Percentiles rank a stretch among this genome's conserved stretches.
phyloP scores from a whole-genome alignment of 2,329 filamentous ascomycete species.

The Botryotinia globosa region DNA sequence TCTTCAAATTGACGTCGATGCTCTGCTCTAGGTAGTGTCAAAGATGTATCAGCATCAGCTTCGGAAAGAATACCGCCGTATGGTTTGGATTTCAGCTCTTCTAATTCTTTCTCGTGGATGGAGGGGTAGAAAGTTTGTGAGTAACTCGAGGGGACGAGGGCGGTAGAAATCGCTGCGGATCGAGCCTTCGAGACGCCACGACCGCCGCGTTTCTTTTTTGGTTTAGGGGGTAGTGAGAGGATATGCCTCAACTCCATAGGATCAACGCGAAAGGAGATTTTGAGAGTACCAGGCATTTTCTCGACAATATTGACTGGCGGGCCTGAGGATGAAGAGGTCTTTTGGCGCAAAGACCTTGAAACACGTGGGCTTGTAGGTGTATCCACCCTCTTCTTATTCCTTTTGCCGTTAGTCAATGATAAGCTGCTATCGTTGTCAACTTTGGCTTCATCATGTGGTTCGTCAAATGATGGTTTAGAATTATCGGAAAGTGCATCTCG shows the following conservation, averaged over 20 bases:
- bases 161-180: slow-evolving; percentile 37
- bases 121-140: slow-evolving; percentile 45
- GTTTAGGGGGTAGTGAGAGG: slow-evolving; percentile 55
- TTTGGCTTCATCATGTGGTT: slow-evolving; percentile 23
- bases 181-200: slow-evolving; percentile 43
- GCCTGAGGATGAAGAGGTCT: slow-evolving; percentile 43
- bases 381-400: slow-evolving; percentile 21
- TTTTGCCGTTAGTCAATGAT: slow-evolving; percentile 26
- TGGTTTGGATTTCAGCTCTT: slow-evolving; percentile 87
- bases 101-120: slow-evolving; percentile 83
- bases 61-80: slow-evolving; percentile 93
- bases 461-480: slow-evolving; percentile 23
- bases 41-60: slow-evolving; percentile 83
- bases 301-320: slow-evolving; percentile 43
- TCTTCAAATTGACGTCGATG: slow-evolving; percentile 87
- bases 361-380: slow-evolving; percentile 42
- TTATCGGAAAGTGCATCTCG: slow-evolving; percentile 28
- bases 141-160: slow-evolving; percentile 30
- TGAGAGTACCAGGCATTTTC: slow-evolving; percentile 40
- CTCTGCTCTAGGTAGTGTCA: slow-evolving; percentile 74
- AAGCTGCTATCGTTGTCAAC: slow-evolving; percentile 21
- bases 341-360: slow-evolving; percentile 58
- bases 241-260: slow-evolving; percentile 59
- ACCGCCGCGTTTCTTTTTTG: slow-evolving; percentile 50
- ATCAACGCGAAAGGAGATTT: slow-evolving; percentile 59